These are phyloP conservation scores for Discostella pseudostelligera DNA, from an alignment of 108 stramenopile genomes.

Conservation along the genomic window DNA sequence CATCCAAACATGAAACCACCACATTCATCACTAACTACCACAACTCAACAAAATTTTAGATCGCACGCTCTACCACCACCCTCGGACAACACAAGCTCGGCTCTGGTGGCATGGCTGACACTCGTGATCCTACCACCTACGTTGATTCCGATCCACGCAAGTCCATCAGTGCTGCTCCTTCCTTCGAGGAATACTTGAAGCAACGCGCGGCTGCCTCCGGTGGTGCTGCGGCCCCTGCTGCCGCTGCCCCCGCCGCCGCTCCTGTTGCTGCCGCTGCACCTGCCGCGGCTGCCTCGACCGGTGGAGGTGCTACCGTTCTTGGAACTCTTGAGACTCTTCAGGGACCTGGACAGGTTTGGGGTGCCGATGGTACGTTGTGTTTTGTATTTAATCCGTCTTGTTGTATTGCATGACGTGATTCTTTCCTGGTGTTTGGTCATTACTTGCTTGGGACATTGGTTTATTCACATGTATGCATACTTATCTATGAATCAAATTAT, in stretches of 20 bases:
- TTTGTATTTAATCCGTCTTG: too few species aligned
- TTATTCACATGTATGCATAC: too few species aligned
- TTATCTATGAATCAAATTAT: too few species aligned
- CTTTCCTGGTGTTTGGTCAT: too few species aligned
- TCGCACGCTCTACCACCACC: conserved; percentile 19
- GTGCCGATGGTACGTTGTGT: too few species aligned
- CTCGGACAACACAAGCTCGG: conserved; percentile 40
- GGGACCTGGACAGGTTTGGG: conserved; percentile 73
- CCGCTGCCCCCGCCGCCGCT: conserved; percentile 6
- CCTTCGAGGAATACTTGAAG: conserved; percentile 91
- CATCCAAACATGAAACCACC: neutral
- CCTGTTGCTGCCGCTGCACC: conserved; percentile 22
- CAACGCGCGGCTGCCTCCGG: conserved; percentile 26
- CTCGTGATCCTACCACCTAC: conserved; percentile 68
- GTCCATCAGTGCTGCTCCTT: conserved; percentile 78
- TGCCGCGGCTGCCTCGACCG: conserved; percentile 16
- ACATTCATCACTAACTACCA: too few species aligned
- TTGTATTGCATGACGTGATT: too few species aligned
- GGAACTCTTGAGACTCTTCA: conserved; percentile 48
- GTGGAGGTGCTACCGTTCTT: conserved; percentile 15
- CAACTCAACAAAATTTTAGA: neutral
- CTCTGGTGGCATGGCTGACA: conserved; percentile 78
- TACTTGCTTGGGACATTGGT: too few species aligned
- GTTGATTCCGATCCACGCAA: conserved; percentile 78
- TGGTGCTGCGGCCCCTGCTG: conserved; percentile 1